These are phyloP conservation scores for Lachnellula arida DNA, from an alignment of 2,329 filamentous ascomycete species.

Conservation along the genomic window DNA sequence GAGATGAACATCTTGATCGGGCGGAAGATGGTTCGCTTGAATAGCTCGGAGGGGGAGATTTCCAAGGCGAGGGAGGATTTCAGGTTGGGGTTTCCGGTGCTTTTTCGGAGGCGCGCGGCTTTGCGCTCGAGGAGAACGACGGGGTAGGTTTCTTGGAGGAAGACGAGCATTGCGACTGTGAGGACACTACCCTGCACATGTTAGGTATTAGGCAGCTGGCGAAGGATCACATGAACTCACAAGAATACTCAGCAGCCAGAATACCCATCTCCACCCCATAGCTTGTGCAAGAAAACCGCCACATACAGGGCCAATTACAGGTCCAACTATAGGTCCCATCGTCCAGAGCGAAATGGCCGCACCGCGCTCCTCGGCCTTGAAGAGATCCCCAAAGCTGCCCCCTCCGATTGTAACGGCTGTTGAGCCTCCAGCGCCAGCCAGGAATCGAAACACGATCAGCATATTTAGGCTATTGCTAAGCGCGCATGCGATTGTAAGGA, in stretches of 20 bases:
- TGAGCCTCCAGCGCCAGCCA: slow-evolving; percentile 57
- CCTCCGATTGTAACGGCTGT: slow-evolving; percentile 51
- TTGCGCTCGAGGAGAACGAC: slow-evolving; percentile 42
- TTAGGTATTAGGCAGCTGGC: neutral
- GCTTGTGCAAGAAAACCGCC: slow-evolving; percentile 44
- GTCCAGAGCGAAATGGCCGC: slow-evolving; percentile 49
- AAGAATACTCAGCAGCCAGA: slow-evolving; percentile 36
- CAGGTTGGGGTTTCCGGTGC: slow-evolving; percentile 49
- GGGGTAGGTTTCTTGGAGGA: slow-evolving; percentile 41
- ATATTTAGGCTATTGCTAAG: slow-evolving; percentile 41
- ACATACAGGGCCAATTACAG: slow-evolving; percentile 39
- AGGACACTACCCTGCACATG: slow-evolving; percentile 28
- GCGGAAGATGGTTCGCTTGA: slow-evolving; percentile 35
- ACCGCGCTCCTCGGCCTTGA: slow-evolving; percentile 51
- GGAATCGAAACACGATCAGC: slow-evolving; percentile 54
- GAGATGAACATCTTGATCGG: slow-evolving; percentile 37
- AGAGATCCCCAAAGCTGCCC: slow-evolving; percentile 61
- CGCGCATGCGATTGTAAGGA: slow-evolving; percentile 38
- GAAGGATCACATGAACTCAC: neutral
- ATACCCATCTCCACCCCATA: slow-evolving; percentile 43
- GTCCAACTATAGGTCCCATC: slow-evolving; percentile 37
- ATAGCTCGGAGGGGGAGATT: slow-evolving; percentile 29
- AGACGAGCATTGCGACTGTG: slow-evolving; percentile 6
- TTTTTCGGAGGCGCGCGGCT: slow-evolving; percentile 39
- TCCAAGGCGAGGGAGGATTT: slow-evolving; percentile 28